Evolutionary conservation across 768 basidiomycete species (phyloP), one percentile per base, ranked within the genome.

Genomic region (Saitozyma sp.): DNA sequence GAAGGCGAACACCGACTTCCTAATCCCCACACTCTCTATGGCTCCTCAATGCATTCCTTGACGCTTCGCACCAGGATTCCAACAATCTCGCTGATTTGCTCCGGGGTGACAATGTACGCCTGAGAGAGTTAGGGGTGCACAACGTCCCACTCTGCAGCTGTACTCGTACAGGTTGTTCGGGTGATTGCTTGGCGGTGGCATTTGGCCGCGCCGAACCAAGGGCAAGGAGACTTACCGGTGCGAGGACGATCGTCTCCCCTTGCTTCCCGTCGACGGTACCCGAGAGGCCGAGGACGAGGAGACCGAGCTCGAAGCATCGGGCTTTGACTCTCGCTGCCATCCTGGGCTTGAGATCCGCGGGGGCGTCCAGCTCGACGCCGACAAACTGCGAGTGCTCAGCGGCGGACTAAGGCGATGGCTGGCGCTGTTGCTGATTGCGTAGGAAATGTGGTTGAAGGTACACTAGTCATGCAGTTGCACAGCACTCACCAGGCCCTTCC

Each of bases 231-330:
- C 29, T 29, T 5, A 66, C 64, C 41, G 64, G 64, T 29, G 40
- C 63, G 29, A 69, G 48, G 17, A 56, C 50, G 38, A 62, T 56
- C n/a, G n/a, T 54, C 37, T 69, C 67, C 2, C 64, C 64, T 54
- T 65, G 42, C 9, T 55, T 54, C 14, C 67, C 64, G 59, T 66
- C 64, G n/a, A 69, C 58, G 11, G 56, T 69, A 40, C 64, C 67
- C 49, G 51, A 52, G 11, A 65, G 39, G 6, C 46, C 61, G 40
- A 63, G 14, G 1, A 61, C 50, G 11, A 63, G 38, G 9, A 52
- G 38, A 14, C 51, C 67, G 48, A 63, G 63, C 51, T 63, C 19
- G 48, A 66, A 57, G 9, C 66, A 62, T 51, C 56, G 61, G 16
- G 60, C 60, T 40, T 65, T 65, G 61, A 69, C 59, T 13, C 58